Conservation (phyloP, 1,284 basidiomycete species). For the Schizophyllum amplum region DNA sequence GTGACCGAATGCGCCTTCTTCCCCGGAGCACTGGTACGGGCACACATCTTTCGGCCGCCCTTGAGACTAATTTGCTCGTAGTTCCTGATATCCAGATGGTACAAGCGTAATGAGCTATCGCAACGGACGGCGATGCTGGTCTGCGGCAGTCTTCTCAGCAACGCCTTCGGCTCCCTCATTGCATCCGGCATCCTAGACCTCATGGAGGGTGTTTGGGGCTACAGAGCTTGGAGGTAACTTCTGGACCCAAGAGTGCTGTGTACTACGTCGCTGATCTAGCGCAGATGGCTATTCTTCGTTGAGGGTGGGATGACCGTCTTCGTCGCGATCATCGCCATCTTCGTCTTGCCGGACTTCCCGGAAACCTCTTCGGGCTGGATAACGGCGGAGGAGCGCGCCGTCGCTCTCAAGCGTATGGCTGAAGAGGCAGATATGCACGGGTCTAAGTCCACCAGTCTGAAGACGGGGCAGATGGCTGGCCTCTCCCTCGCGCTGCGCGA, state of each 20-base stretch:
- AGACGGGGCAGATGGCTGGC: constrained; percentile 27
- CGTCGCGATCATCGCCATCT: constrained; percentile 52
- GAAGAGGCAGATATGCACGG: constrained; percentile 52
- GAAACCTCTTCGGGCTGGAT: constrained; percentile 48
- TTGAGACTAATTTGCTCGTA: constrained; percentile 5
- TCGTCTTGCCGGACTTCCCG: constrained; percentile 76
- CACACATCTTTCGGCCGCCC: background rate
- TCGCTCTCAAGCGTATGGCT: constrained; percentile 64
- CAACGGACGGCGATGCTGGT: constrained; percentile 67
- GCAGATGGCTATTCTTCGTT: constrained; percentile 69
- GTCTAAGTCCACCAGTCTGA: constrained; percentile 27
- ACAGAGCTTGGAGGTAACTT: constrained; percentile 64
- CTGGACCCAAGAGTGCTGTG: background rate
- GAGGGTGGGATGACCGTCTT: constrained; percentile 63
- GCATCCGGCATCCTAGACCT: constrained; percentile 63
- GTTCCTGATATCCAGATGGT: constrained; percentile 72
- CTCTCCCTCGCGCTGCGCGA: constrained; percentile 55
- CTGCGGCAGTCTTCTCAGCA: constrained; percentile 69
- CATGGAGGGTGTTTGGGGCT: constrained; percentile 66
- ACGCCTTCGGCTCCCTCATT: constrained; percentile 79
- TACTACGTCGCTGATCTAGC: constrained; percentile 4
- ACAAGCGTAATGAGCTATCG: constrained; percentile 59
- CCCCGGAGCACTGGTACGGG: constrained; percentile 42
- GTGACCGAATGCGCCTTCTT: constrained; percentile 67
- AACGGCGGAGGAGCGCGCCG: constrained; percentile 48